Evolutionary conservation across 108 stramenopile species (phyloP), one percentile per base, ranked within the genome.

Genomic region (Chaetoceros tenuissimus): DNA sequence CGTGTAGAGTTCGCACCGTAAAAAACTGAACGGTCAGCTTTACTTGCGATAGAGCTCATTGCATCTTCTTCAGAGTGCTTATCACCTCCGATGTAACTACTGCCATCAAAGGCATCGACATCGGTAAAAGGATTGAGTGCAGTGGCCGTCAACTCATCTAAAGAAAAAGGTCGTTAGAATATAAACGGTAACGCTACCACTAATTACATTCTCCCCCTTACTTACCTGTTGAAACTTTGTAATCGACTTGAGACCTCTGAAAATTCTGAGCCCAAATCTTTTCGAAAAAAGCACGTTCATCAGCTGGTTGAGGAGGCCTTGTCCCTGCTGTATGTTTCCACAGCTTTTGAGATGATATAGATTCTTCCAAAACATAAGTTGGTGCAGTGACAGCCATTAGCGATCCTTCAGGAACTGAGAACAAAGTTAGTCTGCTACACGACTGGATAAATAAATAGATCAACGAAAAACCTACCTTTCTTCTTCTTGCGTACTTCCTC

Each of bases 211-310:
- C n/a, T n/a, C n/a, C n/a, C n/a, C n/a, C n/a, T n/a, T n/a, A n/a
- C n/a, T n/a, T n/a, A n/a, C n/a, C n/a, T 7, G 69, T 70, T 3
- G 85, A 86, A 31, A 85, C 69, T 54, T 71, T 57, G 58, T 88
- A 91, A 30, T 82, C 58, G 2, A 97, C 94, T 53, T 92, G 74
- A 19, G 89, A 91, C 25, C 80, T 24, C 0, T 75, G 66, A 73
- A 97, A 95, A 66, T 97, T 96, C 63, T 94, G 75, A 1, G 82
- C 74, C 96, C 96, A 97, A 69, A 92, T 69, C 64, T 87, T 75
- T 67, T 96, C 95, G 62, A 86, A 96, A 53, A 85, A 89, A n/a
- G 85, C 84, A 7, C 95, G 67, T 63, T 94, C 94, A 51, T 90
- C 75, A 0, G 78, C 68, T 2, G 96, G 96, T 63, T 97, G 96